These are phyloP conservation scores for Ustilago sp. DNA, from an alignment of 1,284 basidiomycete species.

Conservation along the genomic window DNA sequence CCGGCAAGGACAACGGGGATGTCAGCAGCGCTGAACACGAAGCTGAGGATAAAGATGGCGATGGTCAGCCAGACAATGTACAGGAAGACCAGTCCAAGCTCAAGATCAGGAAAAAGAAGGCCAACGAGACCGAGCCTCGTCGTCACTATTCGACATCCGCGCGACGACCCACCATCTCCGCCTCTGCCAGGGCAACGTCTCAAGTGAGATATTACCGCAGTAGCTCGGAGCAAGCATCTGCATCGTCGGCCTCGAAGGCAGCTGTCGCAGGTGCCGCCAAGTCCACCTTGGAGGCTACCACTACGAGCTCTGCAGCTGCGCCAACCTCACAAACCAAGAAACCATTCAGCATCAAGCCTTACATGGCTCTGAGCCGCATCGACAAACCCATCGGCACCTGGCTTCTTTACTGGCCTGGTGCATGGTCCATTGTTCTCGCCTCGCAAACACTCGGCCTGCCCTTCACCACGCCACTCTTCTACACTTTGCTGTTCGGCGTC, in stretches of 20 bases:
- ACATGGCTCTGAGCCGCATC: slow-evolving; percentile 84
- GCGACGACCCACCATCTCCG: neutral
- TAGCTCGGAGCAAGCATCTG: slow-evolving; percentile 2
- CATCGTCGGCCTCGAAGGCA: neutral
- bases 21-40: slow-evolving; percentile 22
- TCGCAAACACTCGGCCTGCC: slow-evolving; percentile 57
- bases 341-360: slow-evolving; percentile 73
- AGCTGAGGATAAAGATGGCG: slow-evolving; percentile 52
- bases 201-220: slow-evolving; percentile 20
- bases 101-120: slow-evolving; percentile 37
- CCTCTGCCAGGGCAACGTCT: neutral
- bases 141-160: slow-evolving; percentile 30
- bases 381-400: slow-evolving; percentile 97
- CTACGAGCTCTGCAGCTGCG: neutral
- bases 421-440: slow-evolving; percentile 67
- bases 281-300: neutral
- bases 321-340: slow-evolving; percentile 6
- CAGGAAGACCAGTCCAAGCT: slow-evolving; percentile 43
- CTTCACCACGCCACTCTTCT: slow-evolving; percentile 52
- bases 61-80: slow-evolving; percentile 48
- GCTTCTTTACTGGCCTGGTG: slow-evolving; percentile 90
- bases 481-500: slow-evolving; percentile 81
- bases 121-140: slow-evolving; percentile 15
- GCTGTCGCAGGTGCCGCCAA: neutral
- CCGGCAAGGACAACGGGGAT: slow-evolving; percentile 9